phyloP scores from a whole-genome alignment of 2,329 filamentous ascomycete species.

The Colletotrichum simmondsii region DNA sequence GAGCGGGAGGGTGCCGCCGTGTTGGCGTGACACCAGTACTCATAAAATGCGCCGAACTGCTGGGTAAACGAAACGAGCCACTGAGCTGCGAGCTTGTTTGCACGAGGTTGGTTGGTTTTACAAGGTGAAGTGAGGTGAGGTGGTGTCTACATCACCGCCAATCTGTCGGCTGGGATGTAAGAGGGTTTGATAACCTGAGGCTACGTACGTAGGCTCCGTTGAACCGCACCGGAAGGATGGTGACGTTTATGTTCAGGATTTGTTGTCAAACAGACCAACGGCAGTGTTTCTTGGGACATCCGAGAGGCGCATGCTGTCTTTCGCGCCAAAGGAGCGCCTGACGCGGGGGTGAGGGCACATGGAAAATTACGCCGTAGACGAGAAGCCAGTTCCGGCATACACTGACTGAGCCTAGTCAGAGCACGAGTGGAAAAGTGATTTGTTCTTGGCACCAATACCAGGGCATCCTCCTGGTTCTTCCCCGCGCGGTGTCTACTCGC shows the following conservation, averaged over 20 bases:
- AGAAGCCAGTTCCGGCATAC: neutral
- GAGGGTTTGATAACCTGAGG: neutral
- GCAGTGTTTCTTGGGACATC: slow-evolving; percentile 3
- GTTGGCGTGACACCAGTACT: slow-evolving; percentile 3
- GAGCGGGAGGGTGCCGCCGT: slow-evolving; percentile 2
- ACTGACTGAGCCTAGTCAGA: slow-evolving; percentile 6
- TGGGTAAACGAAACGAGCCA: slow-evolving; percentile 23
- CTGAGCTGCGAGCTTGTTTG: slow-evolving; percentile 32
- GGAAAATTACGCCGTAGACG: neutral
- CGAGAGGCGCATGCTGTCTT: neutral
- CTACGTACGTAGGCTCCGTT: slow-evolving; percentile 6
- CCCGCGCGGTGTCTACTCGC: neutral
- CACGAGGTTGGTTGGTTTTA: slow-evolving; percentile 20
- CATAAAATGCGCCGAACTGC: slow-evolving; percentile 2
- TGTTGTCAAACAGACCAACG: slow-evolving; percentile 3
- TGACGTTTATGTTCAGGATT: neutral
- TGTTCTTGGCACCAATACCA: slow-evolving; percentile 32
- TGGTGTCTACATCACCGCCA: slow-evolving; percentile 25
- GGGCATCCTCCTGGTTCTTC: slow-evolving; percentile 19
- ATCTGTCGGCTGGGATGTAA: neutral
- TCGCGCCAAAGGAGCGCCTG: slow-evolving; percentile 17
- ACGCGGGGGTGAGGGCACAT: slow-evolving; percentile 11
- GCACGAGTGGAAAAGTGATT: neutral
- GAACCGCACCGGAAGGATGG: neutral
- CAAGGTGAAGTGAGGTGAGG: slow-evolving; percentile 10